A percentile compares a stretch with the other conserved stretches of the same genome.
Conservation (phyloP, 2,329 filamentous ascomycete species). For the Xylariaceae sp. region DNA sequence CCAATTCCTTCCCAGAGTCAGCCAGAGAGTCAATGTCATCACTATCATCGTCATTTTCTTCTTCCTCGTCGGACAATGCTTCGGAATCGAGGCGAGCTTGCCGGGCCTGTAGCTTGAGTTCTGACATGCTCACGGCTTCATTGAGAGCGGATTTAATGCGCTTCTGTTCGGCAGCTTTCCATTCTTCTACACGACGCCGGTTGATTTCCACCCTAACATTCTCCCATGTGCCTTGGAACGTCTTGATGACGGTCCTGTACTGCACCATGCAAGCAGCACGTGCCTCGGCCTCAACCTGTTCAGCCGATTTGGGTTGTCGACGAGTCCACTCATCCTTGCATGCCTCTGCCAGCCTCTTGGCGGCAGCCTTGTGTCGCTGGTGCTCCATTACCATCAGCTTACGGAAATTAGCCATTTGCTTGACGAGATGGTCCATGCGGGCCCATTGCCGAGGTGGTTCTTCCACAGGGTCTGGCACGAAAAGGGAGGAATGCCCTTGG, state of each 20-base stretch:
- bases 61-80: constrained; percentile 38
- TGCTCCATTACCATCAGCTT: constrained; percentile 78
- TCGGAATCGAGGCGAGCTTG: constrained; percentile 53
- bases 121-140: constrained; percentile 68
- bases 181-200: constrained; percentile 54
- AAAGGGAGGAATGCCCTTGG: constrained; percentile 64
- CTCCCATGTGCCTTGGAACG: constrained; percentile 57
- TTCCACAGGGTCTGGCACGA: constrained; percentile 66
- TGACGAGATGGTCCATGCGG: constrained; percentile 80
- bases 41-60: constrained; percentile 30
- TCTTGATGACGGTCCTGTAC: constrained; percentile 68
- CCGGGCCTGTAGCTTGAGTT: constrained; percentile 63
- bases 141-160: constrained; percentile 66
- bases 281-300: constrained; percentile 79
- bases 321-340: constrained; percentile 72
- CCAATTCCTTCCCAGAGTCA: constrained; percentile 38
- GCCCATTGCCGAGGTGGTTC: constrained; percentile 77
- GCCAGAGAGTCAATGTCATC: constrained; percentile 44
- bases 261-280: constrained; percentile 60
- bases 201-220: constrained; percentile 62
- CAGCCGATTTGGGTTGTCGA: constrained; percentile 68
- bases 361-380: constrained; percentile 67
- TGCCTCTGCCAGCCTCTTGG: constrained; percentile 75
- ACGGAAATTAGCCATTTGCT: constrained; percentile 75
- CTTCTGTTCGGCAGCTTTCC: constrained; percentile 62